Evolutionary conservation across 192 early-diverging fungal genomes (phyloP), one percentile per base, ranked within the genome.

Genomic region (Podila epigama): DNA sequence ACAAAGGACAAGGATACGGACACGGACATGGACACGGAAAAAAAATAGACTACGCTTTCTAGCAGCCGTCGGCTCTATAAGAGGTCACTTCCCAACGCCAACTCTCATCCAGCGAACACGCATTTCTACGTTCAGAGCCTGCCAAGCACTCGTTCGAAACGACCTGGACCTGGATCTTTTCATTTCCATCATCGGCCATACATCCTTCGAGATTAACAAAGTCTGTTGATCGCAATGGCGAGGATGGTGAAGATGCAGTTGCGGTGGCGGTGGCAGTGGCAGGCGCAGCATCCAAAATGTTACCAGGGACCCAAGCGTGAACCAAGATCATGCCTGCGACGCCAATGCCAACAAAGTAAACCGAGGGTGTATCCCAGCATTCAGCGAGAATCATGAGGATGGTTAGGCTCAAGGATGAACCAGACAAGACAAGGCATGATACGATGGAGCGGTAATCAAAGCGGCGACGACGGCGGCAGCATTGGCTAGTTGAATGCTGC

Each of bases 291-390:
- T 22, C 2, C n/a, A 68, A 18, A 3, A 48, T 36, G 3, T 51
- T 33, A 48, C 68, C 52, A n/a, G 73, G 73, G 15, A 77, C 34
- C 60, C 60, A 68, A 18, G 73, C 36, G 44, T 77, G 60, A 16
- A 77, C 60, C 11, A 77, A 50, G 33, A 77, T 77, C 34, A 68
- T 68, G 0, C 73, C 73, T 2, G 73, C 60, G 11, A 77, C 39
- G 12, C 73, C 73, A 44, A 77, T 68, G 31, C 73, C 73, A 1
- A 51, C 39, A 60, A 77, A 77, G 34, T 77, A 68, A 39, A 60
- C 41, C 32, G 73, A 63, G 25, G 73, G 73, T 1, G 68, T 48
- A 51, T 77, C 73, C 73, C 73, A 77, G 66, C 73, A 68, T 29
- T 77, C 73, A 8, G 60, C 33, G 22, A 68, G 18, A 36, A 68